These are phyloP conservation scores for Ilex aquifolium DNA, from an alignment of 257 asterid genomes.

Conservation along the genomic window DNA sequence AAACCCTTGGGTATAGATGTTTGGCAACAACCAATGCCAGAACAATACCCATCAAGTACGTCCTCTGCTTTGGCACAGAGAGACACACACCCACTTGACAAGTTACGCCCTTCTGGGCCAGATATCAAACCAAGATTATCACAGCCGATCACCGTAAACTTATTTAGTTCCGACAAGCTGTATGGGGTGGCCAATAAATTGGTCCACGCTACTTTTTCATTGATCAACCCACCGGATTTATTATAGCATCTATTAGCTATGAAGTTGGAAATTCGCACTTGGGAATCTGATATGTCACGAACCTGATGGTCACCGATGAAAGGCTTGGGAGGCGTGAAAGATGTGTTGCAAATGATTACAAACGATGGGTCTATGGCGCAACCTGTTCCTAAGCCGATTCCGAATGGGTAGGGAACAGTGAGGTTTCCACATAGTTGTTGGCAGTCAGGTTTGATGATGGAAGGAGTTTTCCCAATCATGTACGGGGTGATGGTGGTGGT, in stretches of 20 bases:
- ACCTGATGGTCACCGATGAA: conserved; percentile 14
- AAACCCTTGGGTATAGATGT: conserved; percentile 51
- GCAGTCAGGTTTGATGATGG: conserved; percentile 35
- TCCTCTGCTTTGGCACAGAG: conserved; percentile 33
- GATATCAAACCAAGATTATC: conserved; percentile 38
- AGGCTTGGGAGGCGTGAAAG: conserved; percentile 42
- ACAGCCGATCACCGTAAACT: conserved; percentile 58
- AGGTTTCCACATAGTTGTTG: conserved; percentile 29
- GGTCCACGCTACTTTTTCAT: conserved; percentile 16
- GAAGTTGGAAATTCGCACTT: conserved; percentile 37
- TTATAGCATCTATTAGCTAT: conserved; percentile 46
- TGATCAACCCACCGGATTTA: conserved; percentile 15
- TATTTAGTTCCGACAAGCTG: conserved; percentile 50
- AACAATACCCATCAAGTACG: conserved; percentile 38
- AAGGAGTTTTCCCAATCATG: too few species aligned
- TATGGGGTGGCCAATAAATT: conserved; percentile 30
- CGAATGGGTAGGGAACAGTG: conserved; percentile 44
- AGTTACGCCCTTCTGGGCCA: conserved; percentile 16
- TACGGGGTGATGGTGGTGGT: conserved; percentile 12
- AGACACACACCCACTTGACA: conserved; percentile 50
- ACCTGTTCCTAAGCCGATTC: conserved; percentile 32
- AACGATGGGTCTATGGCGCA: conserved; percentile 26
- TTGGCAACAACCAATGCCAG: conserved; percentile 78
- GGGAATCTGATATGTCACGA: conserved; percentile 46
- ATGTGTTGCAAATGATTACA: conserved; percentile 43